These are phyloP conservation scores for Fusarium palustre DNA, from an alignment of 2,329 filamentous ascomycete genomes.

Conservation along the genomic window DNA sequence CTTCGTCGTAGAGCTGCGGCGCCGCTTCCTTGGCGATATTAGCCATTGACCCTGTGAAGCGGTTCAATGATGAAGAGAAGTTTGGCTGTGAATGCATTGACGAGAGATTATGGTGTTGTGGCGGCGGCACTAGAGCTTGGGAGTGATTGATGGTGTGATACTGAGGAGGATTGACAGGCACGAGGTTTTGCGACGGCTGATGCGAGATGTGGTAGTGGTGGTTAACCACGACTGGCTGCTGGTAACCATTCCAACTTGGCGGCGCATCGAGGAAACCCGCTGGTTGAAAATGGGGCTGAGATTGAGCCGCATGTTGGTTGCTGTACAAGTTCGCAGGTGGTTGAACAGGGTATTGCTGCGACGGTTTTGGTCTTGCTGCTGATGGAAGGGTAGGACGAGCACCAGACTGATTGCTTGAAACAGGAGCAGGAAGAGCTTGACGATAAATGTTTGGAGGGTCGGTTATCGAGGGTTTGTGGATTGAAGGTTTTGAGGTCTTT, in stretches of 20 bases:
- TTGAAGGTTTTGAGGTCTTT: neutral
- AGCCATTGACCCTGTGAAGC: slow-evolving; percentile 56
- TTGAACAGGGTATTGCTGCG: slow-evolving; percentile 11
- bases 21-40: slow-evolving; percentile 58
- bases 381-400: neutral
- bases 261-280: slow-evolving; percentile 43
- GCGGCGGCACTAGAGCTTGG: slow-evolving; percentile 10
- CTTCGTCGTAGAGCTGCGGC: slow-evolving; percentile 57
- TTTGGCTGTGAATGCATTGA: slow-evolving; percentile 22
- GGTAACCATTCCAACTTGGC: slow-evolving; percentile 47
- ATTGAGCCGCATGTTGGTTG: slow-evolving; percentile 41
- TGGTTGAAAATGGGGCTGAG: slow-evolving; percentile 41
- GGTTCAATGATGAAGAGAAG: slow-evolving; percentile 45
- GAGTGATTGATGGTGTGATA: slow-evolving; percentile 1
- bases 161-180: slow-evolving; percentile 2
- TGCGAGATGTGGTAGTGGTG: slow-evolving; percentile 62
- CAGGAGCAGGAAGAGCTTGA: slow-evolving; percentile 1
- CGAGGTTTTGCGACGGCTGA: slow-evolving; percentile 5
- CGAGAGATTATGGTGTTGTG: slow-evolving; percentile 1
- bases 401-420: neutral
- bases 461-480: slow-evolving; percentile 16
- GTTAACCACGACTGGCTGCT: slow-evolving; percentile 61
- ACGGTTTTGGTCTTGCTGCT: slow-evolving; percentile 9
- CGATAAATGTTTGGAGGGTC: slow-evolving; percentile 22
- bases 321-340: slow-evolving; percentile 34